A percentile compares a stretch with the other conserved stretches of the same genome.
phyloP scores from a whole-genome alignment of 2,329 filamentous ascomycete species.

The Lachnellula cervina region DNA sequence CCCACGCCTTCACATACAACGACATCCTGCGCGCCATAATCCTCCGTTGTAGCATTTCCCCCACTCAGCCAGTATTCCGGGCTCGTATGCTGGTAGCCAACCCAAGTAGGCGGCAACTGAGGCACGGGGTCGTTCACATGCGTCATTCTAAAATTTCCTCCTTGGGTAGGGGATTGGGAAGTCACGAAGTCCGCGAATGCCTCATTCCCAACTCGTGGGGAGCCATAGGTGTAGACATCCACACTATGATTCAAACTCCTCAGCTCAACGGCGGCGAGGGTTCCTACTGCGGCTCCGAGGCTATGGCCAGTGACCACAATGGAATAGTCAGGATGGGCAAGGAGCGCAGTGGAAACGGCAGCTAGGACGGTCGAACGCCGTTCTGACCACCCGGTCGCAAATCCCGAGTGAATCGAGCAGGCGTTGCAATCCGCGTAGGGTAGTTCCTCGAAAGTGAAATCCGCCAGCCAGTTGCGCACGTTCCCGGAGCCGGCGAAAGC shows the following conservation, averaged over 20 bases:
- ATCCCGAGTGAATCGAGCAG: slow-evolving; percentile 25
- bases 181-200: slow-evolving; percentile 25
- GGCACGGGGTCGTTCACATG: slow-evolving; percentile 65
- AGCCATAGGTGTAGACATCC: slow-evolving; percentile 27
- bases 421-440: slow-evolving; percentile 1
- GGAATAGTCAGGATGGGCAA: slow-evolving; percentile 19
- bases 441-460: slow-evolving; percentile 10
- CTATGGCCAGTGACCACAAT: slow-evolving; percentile 29
- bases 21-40: slow-evolving; percentile 39
- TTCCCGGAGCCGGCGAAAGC: slow-evolving; percentile 18
- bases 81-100: slow-evolving; percentile 60
- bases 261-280: slow-evolving; percentile 26
- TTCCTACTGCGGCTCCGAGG: slow-evolving; percentile 29
- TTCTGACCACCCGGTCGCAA: slow-evolving; percentile 18
- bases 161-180: slow-evolving; percentile 20
- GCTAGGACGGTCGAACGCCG: slow-evolving; percentile 15
- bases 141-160: slow-evolving; percentile 56
- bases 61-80: slow-evolving; percentile 62
- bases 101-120: slow-evolving; percentile 55
- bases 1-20: slow-evolving; percentile 44
- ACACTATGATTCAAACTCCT: slow-evolving; percentile 9
- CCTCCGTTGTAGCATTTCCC: slow-evolving; percentile 31
- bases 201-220: slow-evolving; percentile 29
- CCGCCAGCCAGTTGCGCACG: slow-evolving; percentile 11
- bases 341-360: slow-evolving; percentile 14